Base-by-base conservation (phyloP, 2,329 filamentous ascomycete species). In the Colletotrichum orchidophilum region DNA sequence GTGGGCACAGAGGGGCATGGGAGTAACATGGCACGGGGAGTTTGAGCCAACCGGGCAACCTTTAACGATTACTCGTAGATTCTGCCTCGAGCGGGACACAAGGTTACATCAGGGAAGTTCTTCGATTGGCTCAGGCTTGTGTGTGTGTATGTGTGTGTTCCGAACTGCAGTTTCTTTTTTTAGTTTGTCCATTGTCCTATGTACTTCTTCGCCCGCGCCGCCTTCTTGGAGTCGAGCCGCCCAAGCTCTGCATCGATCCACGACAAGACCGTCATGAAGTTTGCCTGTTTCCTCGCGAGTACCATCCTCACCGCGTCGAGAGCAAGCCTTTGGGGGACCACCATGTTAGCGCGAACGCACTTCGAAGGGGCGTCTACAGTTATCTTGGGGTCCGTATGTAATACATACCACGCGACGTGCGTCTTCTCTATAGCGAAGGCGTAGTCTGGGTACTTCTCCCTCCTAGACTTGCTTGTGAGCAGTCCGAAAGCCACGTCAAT, bases 401-500 rank as follows among this genome's bases (percentile, higher is more conserved):
- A 15, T 21, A 84, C 90, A 82, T 80, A 92, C 91, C 91, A 91
- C 66, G 80, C 78, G 2, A 90, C 83, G 76, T 95, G 92, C 15
- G 79, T 79, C 74, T 87, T 89, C 63, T 85, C 88, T 33, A 95
- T 83, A 24, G 83, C 83, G 76, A 91, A 94, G 15, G 83, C 79
- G 73, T 91, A 92, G 21, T 80, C 83, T 0, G 85, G 83, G 73
- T 85, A 83, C 57, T 83, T 81, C 67, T 78, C 76, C 63, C 77
- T 83, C 49, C 87, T 82, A 1, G 82, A 81, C 73, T 81, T 84
- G 75, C 90, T 88, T 29, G 89, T 90, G 73, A 96, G 84, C 35
- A 94, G 85, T 9, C 88, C 80, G 73, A 87, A 90, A 0, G 91
- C 91, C 3, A 93, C 87, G 18, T 90, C 87, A 21, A 92, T 85